Percentiles rank a stretch among this genome's conserved stretches.
Evolutionary conservation across 371 early-diverging fungal genomes (phyloP).

Genomic region (Lichtheimia ramosa): DNA sequence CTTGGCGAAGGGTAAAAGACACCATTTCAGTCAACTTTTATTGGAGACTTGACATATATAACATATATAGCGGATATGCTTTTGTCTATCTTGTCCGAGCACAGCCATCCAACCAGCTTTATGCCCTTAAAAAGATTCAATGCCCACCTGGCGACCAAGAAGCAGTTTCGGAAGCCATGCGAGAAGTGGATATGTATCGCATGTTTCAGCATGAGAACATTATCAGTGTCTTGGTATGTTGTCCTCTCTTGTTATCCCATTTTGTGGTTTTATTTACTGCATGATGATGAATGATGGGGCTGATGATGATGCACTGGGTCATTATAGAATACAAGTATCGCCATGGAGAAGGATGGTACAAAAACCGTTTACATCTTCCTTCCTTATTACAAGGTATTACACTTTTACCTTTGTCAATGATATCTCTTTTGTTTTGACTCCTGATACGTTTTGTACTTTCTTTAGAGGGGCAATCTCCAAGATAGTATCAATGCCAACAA

Average conservation of each 20-base stretch:
- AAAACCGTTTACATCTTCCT: slow-evolving; percentile 65
- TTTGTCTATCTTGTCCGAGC: slow-evolving; percentile 70
- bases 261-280: too few relatives aligned
- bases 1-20: slow-evolving; percentile 63
- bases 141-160: slow-evolving; percentile 60
- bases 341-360: slow-evolving; percentile 55
- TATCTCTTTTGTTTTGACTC: background rate
- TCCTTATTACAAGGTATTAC: slow-evolving; percentile 59
- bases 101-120: slow-evolving; percentile 38
- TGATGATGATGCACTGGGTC: background rate
- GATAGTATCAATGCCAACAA: slow-evolving; percentile 61
- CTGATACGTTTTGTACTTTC: too few relatives aligned
- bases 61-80: slow-evolving; percentile 65
- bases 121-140: slow-evolving; percentile 69
- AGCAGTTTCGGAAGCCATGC: slow-evolving; percentile 59
- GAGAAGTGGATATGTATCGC: slow-evolving; percentile 69
- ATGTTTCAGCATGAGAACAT: slow-evolving; percentile 68
- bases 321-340: slow-evolving; percentile 54
- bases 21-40: background rate
- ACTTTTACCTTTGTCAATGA: too few relatives aligned
- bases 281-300: too few relatives aligned
- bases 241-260: too few relatives aligned
- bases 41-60: background rate
- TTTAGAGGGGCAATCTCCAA: slow-evolving; percentile 55
- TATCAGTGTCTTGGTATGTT: slow-evolving; percentile 58